Conservation (phyloP, 2,329 filamentous ascomycete genomes). For the Exophiala spinifera region DNA sequence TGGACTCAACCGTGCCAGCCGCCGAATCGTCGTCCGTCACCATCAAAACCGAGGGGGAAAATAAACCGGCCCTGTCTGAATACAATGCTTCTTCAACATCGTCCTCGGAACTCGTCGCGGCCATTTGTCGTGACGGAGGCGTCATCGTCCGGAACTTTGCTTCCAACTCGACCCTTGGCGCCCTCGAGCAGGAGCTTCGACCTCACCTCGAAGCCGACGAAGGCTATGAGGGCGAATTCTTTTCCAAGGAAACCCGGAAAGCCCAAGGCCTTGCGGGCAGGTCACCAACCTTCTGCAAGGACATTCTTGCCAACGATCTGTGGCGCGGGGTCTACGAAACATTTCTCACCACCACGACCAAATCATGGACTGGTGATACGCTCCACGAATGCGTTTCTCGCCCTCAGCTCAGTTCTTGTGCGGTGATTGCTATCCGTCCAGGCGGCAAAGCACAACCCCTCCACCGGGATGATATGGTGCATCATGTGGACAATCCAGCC, state of each 20-base stretch:
- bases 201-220: not conserved
- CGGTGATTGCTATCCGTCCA: constrained; percentile 28
- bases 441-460: constrained; percentile 22
- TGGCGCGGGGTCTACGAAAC: not conserved
- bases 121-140: not conserved
- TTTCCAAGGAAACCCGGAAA: too few relatives aligned
- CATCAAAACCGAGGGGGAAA: too few relatives aligned
- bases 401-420: constrained; percentile 31
- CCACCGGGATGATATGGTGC: constrained; percentile 35
- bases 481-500: too few relatives aligned
- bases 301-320: too few relatives aligned
- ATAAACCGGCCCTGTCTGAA: too few relatives aligned
- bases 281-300: too few relatives aligned
- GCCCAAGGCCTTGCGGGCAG: too few relatives aligned
- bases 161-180: not conserved
- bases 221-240: not conserved
- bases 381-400: not conserved
- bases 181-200: not conserved
- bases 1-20: too few relatives aligned
- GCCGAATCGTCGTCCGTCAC: too few relatives aligned
- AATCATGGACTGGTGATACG: not conserved
- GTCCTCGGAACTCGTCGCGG: too few relatives aligned
- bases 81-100: too few relatives aligned
- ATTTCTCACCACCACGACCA: not conserved
- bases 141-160: not conserved